Evolutionary conservation across 2,329 filamentous ascomycete species (phyloP).

Genomic region (Chalara sp.): DNA sequence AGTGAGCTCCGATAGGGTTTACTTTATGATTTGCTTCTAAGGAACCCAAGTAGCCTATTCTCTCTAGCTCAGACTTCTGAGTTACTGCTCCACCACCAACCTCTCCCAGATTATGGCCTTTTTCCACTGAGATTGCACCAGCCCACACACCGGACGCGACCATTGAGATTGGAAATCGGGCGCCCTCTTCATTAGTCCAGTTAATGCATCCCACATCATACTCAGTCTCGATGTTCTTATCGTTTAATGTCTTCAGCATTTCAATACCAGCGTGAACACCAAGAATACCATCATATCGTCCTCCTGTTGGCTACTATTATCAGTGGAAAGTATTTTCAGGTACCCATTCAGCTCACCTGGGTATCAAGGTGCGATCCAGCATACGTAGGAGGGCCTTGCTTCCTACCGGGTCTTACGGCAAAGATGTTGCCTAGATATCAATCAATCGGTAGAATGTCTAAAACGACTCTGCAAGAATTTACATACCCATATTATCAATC

Average conservation of each 20-base stretch:
- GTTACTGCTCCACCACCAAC: conserved; percentile 54
- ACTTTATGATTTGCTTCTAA: conserved; percentile 48
- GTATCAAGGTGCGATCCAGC: conserved; percentile 55
- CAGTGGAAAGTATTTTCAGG: conserved; percentile 50
- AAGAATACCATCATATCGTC: conserved; percentile 67
- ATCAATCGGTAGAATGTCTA: no score
- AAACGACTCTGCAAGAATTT: neutral
- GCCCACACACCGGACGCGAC: conserved; percentile 72
- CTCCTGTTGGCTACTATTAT: conserved; percentile 46
- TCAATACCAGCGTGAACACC: conserved; percentile 70
- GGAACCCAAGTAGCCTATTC: conserved; percentile 63
- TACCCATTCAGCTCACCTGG: conserved; percentile 52
- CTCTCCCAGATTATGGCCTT: conserved; percentile 55
- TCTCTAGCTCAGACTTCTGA: conserved; percentile 61
- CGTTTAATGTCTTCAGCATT: conserved; percentile 60
- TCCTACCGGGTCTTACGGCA: conserved; percentile 58
- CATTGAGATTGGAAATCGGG: conserved; percentile 72
- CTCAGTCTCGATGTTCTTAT: conserved; percentile 61
- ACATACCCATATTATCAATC: conserved; percentile 62
- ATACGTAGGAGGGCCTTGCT: conserved; percentile 55
- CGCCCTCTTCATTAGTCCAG: conserved; percentile 59
- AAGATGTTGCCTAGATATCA: conserved; percentile 55
- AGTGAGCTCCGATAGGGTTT: conserved; percentile 67
- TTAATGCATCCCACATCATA: conserved; percentile 29
- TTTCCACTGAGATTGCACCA: conserved; percentile 54